Evolutionary conservation across 495 filamentous ascomycete genomes (phyloP).

Genomic region (Penicillium samsonianum): DNA sequence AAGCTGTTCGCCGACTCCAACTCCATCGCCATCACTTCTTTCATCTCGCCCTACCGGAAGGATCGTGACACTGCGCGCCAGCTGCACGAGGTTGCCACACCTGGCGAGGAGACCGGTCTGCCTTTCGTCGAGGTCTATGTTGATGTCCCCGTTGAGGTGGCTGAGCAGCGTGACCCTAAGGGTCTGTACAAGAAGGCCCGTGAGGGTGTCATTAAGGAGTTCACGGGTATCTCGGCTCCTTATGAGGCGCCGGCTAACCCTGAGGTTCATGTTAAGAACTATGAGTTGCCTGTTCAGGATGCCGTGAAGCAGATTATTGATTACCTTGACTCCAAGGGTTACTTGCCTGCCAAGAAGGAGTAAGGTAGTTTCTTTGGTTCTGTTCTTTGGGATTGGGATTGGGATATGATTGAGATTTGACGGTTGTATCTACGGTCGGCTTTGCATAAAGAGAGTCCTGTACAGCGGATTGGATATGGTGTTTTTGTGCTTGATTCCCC

Average conservation of each 20-base stretch:
- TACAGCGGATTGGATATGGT: slow-evolving; percentile 20
- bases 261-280: slow-evolving; percentile 81
- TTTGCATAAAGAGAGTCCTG: slow-evolving; percentile 15
- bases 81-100: slow-evolving; percentile 63
- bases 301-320: slow-evolving; percentile 79
- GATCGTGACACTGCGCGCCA: slow-evolving; percentile 81
- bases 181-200: slow-evolving; percentile 96
- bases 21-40: slow-evolving; percentile 86
- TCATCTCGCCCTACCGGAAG: slow-evolving; percentile 91
- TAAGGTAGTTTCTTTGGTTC: slow-evolving; percentile 17
- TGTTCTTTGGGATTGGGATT: not conserved
- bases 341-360: slow-evolving; percentile 56
- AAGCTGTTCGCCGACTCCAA: slow-evolving; percentile 93
- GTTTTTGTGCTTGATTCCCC: slow-evolving; percentile 17
- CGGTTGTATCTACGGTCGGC: slow-evolving; percentile 6
- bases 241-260: slow-evolving; percentile 88
- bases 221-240: slow-evolving; percentile 87
- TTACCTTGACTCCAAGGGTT: slow-evolving; percentile 68
- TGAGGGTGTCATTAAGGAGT: slow-evolving; percentile 91
- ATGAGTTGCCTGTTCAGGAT: slow-evolving; percentile 77
- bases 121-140: slow-evolving; percentile 93
- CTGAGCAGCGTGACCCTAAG: slow-evolving; percentile 96
- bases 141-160: slow-evolving; percentile 82
- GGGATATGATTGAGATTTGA: not conserved
- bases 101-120: slow-evolving; percentile 56